phyloP scores from a whole-genome alignment of 148 eudicot species.

The Cornus florida region DNA sequence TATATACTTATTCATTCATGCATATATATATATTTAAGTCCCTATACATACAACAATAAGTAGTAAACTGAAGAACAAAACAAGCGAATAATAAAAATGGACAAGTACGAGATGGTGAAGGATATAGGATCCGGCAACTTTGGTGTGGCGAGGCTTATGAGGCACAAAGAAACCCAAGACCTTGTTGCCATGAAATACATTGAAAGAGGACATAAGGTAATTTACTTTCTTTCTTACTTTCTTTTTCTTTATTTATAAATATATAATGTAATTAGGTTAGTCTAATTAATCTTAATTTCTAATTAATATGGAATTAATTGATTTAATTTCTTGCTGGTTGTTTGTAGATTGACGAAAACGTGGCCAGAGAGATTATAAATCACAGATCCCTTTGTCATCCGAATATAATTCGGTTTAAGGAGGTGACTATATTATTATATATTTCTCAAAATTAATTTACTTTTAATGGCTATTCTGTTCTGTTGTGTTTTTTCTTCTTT shows the following conservation, averaged over 20 bases:
- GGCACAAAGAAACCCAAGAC: conserved; percentile 51
- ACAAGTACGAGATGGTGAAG: conserved; percentile 32
- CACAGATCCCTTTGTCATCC: conserved; percentile 49
- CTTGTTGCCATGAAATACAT: conserved; percentile 68
- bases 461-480: too few species aligned
- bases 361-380: conserved; percentile 41
- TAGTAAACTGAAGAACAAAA: conserved; percentile 14
- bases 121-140: conserved; percentile 54
- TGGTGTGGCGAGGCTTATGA: conserved; percentile 65
- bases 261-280: too few species aligned
- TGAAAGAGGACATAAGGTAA: conserved; percentile 36
- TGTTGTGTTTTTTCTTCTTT: too few species aligned
- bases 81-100: conserved; percentile 18
- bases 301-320: too few species aligned
- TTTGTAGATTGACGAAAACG: conserved; percentile 46
- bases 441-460: neutral
- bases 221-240: neutral
- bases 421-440: conserved; percentile 20
- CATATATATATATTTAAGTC: too few species aligned
- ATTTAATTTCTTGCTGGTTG: neutral
- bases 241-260: too few species aligned
- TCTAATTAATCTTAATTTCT: too few species aligned
- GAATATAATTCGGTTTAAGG: conserved; percentile 44
- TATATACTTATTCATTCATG: too few species aligned
- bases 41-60: too few species aligned